Evolutionary conservation across 1,284 basidiomycete genomes (phyloP).

Genomic region (Microstroma glucosiphilum): DNA sequence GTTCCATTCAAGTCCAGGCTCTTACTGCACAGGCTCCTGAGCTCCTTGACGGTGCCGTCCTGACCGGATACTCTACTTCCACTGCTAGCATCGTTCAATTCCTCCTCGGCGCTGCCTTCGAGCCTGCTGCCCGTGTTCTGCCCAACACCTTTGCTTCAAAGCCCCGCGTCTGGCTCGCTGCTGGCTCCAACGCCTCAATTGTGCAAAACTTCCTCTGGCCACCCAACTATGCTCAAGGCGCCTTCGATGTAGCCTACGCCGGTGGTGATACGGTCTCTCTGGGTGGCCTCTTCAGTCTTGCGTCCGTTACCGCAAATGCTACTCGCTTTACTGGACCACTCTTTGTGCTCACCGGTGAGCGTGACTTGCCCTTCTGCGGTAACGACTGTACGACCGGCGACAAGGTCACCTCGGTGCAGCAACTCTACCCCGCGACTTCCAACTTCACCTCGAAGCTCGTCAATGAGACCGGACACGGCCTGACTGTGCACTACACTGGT

Average conservation of each 20-base stretch:
- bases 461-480: slow-evolving; percentile 27
- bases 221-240: slow-evolving; percentile 48
- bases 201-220: slow-evolving; percentile 52
- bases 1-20: slow-evolving; percentile 37
- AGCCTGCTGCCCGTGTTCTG: slow-evolving; percentile 42
- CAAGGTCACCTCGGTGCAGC: slow-evolving; percentile 17
- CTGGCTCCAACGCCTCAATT: slow-evolving; percentile 44
- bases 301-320: slow-evolving; percentile 25
- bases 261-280: slow-evolving; percentile 48
- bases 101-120: slow-evolving; percentile 38
- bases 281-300: slow-evolving; percentile 46
- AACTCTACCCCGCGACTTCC: slow-evolving; percentile 22
- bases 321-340: slow-evolving; percentile 49
- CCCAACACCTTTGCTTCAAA: slow-evolving; percentile 18
- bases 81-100: slow-evolving; percentile 27
- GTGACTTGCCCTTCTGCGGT: slow-evolving; percentile 49
- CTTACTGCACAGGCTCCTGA: slow-evolving; percentile 30
- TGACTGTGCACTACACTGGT: slow-evolving; percentile 22
- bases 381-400: slow-evolving; percentile 42
- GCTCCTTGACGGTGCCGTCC: slow-evolving; percentile 46
- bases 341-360: slow-evolving; percentile 52
- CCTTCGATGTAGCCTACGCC: slow-evolving; percentile 28
- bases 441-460: slow-evolving; percentile 26
- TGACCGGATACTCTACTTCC: slow-evolving; percentile 50
- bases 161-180: slow-evolving; percentile 29